These are phyloP conservation scores for Microbotryum saponariae DNA, from an alignment of 1,284 basidiomycete genomes.

Conservation along the genomic window DNA sequence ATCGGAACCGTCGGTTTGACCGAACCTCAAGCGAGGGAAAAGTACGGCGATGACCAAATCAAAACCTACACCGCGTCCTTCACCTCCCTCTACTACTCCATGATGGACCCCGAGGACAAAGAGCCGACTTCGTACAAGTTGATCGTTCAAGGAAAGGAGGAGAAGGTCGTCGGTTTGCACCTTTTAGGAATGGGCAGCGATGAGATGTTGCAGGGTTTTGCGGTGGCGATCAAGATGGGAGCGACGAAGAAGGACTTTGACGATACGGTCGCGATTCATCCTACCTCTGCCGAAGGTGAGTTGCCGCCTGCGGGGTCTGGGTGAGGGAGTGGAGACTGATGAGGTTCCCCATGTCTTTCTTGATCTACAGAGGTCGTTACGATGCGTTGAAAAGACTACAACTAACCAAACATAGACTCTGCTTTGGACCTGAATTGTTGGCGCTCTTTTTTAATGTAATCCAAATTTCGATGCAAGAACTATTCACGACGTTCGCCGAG, in stretches of 20 bases:
- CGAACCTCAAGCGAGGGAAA: conserved; percentile 76
- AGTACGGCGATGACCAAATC: conserved; percentile 74
- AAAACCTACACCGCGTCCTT: conserved; percentile 69
- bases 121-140: conserved; percentile 92
- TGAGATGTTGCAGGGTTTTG: conserved; percentile 90
- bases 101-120: conserved; percentile 75
- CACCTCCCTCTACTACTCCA: conserved; percentile 41
- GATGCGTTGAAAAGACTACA: conserved; percentile 5
- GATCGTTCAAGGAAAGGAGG: conserved; percentile 73
- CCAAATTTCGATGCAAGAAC: too few relatives aligned
- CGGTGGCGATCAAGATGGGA: conserved; percentile 91
- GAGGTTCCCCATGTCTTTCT: neutral
- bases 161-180: conserved; percentile 90
- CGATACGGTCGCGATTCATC: conserved; percentile 85
- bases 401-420: too few relatives aligned
- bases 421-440: too few relatives aligned
- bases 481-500: too few relatives aligned
- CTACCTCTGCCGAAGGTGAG: conserved; percentile 38
- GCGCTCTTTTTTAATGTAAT: too few relatives aligned
- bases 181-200: conserved; percentile 84
- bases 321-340: too few relatives aligned
- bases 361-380: conserved; percentile 23
- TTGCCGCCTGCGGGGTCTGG: neutral
- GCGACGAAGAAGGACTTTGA: conserved; percentile 77
- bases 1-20: conserved; percentile 87